Percentiles rank a stretch among this genome's conserved stretches.
Conservation (phyloP, 2,329 filamentous ascomycete species). For the Helotiales sp. region DNA sequence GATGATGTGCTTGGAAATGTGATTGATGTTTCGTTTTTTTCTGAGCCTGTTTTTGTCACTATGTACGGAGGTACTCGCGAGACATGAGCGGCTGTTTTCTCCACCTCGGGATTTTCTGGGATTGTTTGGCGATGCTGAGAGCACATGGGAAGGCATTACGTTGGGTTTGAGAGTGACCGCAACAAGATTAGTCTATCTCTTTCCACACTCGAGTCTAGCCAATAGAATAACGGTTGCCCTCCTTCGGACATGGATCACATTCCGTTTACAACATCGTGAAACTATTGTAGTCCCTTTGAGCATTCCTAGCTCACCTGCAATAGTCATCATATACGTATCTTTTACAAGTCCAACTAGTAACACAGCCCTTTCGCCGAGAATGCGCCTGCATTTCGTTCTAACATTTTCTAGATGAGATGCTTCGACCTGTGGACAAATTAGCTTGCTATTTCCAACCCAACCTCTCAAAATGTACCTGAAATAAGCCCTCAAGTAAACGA, state of each 20-base stretch:
- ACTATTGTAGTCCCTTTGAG: not conserved
- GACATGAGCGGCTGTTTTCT: no score
- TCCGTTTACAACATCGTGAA: not conserved
- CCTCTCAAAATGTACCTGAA: slow-evolving; percentile 63
- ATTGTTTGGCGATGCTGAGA: no score
- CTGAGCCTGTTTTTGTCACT: no score
- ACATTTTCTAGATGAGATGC: slow-evolving; percentile 62
- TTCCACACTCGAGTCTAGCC: no score
- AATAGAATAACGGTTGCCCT: not conserved
- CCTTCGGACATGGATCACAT: not conserved
- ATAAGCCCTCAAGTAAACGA: slow-evolving; percentile 95
- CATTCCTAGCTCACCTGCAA: slow-evolving; percentile 12
- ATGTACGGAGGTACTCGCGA: no score
- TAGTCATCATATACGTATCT: slow-evolving; percentile 30
- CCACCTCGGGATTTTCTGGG: no score
- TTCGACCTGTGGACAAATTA: slow-evolving; percentile 52
- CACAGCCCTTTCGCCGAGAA: slow-evolving; percentile 22
- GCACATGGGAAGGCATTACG: no score
- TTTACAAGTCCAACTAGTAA: slow-evolving; percentile 30
- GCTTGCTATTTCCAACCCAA: not conserved
- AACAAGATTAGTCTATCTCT: no score
- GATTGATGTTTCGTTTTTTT: no score
- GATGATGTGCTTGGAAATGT: no score
- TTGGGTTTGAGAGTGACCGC: no score
- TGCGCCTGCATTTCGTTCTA: slow-evolving; percentile 6